Evolutionary conservation across 2,329 filamentous ascomycete genomes (phyloP).

Genomic region (Colletotrichum tanaceti): DNA sequence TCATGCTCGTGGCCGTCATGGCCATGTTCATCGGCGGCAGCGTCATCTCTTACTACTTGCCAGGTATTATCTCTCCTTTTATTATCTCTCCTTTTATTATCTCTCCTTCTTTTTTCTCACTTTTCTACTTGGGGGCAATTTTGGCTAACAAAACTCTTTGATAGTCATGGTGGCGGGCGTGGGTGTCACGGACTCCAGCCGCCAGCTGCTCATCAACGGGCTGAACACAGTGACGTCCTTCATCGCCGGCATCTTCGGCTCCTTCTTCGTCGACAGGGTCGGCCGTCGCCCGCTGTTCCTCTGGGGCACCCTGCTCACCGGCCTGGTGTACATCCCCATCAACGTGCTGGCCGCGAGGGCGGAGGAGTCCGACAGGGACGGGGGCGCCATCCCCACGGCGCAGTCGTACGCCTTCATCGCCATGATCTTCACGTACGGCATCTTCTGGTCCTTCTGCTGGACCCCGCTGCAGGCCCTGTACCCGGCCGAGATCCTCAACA

Average conservation of each 20-base stretch:
- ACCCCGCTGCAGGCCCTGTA: conserved; percentile 59
- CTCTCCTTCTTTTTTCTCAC: too few relatives aligned
- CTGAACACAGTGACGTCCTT: conserved; percentile 57
- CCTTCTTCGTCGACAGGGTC: conserved; percentile 58
- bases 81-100: too few relatives aligned
- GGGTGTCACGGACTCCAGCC: conserved; percentile 54
- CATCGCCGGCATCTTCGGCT: conserved; percentile 53
- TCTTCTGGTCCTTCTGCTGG: conserved; percentile 59
- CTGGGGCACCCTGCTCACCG: conserved; percentile 51
- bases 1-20: conserved; percentile 61
- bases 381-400: conserved; percentile 16
- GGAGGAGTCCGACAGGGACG: conserved; percentile 45
- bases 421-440: conserved; percentile 58
- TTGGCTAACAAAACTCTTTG: too few relatives aligned
- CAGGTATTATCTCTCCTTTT: too few relatives aligned
- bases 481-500: conserved; percentile 50
- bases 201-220: conserved; percentile 52
- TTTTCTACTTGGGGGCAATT: too few relatives aligned
- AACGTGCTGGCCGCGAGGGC: conserved; percentile 49
- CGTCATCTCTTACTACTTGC: conserved; percentile 58
- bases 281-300: conserved; percentile 62
- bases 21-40: conserved; percentile 62
- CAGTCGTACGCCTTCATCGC: conserved; percentile 41
- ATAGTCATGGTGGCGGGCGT: conserved; percentile 55
- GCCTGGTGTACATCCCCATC: conserved; percentile 44